Percentiles rank a stretch among this genome's conserved stretches.
Evolutionary conservation across 2,329 filamentous ascomycete species (phyloP).

Genomic region (Clarireedia monteithiana): DNA sequence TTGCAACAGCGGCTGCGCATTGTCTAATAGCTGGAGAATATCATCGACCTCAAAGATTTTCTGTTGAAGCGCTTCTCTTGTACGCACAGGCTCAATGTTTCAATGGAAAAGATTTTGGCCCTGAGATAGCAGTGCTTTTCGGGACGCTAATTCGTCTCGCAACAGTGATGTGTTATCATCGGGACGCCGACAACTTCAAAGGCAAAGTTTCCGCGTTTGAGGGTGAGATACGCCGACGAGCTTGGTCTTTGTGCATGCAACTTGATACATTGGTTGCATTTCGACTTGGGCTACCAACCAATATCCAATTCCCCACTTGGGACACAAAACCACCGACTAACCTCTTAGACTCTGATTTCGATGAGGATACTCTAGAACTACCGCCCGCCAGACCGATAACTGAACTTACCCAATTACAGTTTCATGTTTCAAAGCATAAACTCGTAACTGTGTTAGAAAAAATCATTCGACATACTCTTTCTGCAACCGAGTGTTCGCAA

Average conservation of each 20-base stretch:
- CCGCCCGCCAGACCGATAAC: conserved; percentile 20
- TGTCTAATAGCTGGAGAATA: conserved; percentile 44
- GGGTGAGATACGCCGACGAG: conserved; percentile 25
- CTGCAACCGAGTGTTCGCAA: not conserved
- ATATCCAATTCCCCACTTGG: conserved; percentile 18
- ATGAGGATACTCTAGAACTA: conserved; percentile 18
- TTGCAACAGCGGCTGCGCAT: conserved; percentile 32
- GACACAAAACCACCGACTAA: conserved; percentile 24
- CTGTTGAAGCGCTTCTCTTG: conserved; percentile 42
- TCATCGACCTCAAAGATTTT: conserved; percentile 38
- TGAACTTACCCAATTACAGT: conserved; percentile 23
- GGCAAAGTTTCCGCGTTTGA: conserved; percentile 34
- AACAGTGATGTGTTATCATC: conserved; percentile 50
- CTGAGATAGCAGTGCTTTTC: conserved; percentile 44
- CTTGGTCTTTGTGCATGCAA: conserved; percentile 24
- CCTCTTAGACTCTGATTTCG: conserved; percentile 25
- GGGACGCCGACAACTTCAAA: conserved; percentile 35
- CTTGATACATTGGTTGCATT: conserved; percentile 26
- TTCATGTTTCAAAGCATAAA: conserved; percentile 17
- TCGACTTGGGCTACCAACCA: conserved; percentile 26
- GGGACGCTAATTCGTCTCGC: conserved; percentile 44
- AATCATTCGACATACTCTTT: conserved; percentile 26
- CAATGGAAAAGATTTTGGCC: conserved; percentile 40
- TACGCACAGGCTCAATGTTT: conserved; percentile 45
- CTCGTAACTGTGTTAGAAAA: conserved; percentile 25